Conservation (phyloP, 1,284 basidiomycete genomes). For the Fomitiporia mediterranea region DNA sequence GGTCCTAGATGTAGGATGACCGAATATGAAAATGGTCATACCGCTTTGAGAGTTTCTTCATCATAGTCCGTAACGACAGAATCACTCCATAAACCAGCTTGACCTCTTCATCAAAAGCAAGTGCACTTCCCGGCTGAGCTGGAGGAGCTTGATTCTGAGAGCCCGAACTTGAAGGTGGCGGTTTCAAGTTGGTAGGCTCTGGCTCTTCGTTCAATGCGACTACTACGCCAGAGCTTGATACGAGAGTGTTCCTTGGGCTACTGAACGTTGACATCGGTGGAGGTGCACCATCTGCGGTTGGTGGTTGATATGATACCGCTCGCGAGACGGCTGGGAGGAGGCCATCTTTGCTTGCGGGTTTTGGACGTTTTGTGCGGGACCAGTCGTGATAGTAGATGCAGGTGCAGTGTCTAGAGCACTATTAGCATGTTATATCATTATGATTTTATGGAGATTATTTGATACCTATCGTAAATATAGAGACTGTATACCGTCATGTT, state of each 20-base stretch:
- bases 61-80: slow-evolving; percentile 89
- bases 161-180: slow-evolving; percentile 22
- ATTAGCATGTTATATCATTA: neutral
- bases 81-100: slow-evolving; percentile 98
- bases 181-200: slow-evolving; percentile 30
- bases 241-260: slow-evolving; percentile 60
- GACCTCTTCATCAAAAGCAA: slow-evolving; percentile 95
- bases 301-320: slow-evolving; percentile 45
- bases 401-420: slow-evolving; percentile 68
- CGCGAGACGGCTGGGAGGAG: slow-evolving; percentile 74
- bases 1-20: neutral
- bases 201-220: slow-evolving; percentile 56
- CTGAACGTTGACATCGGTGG: slow-evolving; percentile 37
- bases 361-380: slow-evolving; percentile 75
- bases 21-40: slow-evolving; percentile 34
- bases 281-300: slow-evolving; percentile 31
- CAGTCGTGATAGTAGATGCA: slow-evolving; percentile 94
- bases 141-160: slow-evolving; percentile 31
- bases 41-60: slow-evolving; percentile 89
- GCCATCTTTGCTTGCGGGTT: slow-evolving; percentile 63
- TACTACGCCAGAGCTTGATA: slow-evolving; percentile 58
- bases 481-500: neutral
- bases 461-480: slow-evolving; percentile 1
- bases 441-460: neutral
- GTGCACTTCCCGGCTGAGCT: slow-evolving; percentile 36